Evolutionary conservation across 2,329 filamentous ascomycete species (phyloP).

Genomic region (Pseudodiploospora longispora): DNA sequence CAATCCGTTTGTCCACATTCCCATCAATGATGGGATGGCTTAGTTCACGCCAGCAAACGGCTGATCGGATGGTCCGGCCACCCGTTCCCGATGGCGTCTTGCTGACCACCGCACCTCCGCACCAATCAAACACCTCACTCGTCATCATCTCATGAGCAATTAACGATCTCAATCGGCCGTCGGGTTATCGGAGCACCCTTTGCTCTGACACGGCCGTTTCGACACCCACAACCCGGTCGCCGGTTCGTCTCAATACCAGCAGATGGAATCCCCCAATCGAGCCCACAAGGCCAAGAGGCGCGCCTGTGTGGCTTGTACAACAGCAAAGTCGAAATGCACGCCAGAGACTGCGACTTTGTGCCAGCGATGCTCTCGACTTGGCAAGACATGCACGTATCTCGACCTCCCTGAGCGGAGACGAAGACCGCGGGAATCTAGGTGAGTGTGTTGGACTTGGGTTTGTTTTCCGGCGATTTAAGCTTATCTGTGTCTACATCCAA

Average conservation of each 20-base stretch:
- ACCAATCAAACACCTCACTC: not conserved
- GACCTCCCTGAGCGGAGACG: slow-evolving; percentile 7
- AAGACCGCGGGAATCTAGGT: slow-evolving; percentile 1
- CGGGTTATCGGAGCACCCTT: not conserved
- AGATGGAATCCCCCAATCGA: not conserved
- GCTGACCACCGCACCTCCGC: not conserved
- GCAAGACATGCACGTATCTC: slow-evolving; percentile 7
- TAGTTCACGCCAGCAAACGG: not conserved
- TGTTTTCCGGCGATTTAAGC: not conserved
- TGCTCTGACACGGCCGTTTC: slow-evolving; percentile 2
- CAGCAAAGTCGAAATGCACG: slow-evolving; percentile 6
- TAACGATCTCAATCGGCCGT: not conserved
- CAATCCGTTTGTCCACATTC: not conserved
- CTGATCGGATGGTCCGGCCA: not conserved
- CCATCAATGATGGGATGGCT: not conserved
- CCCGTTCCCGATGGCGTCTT: not conserved
- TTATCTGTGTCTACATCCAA: too few species aligned
- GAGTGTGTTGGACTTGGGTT: not conserved
- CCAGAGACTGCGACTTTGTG: slow-evolving; percentile 4
- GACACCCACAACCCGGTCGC: not conserved
- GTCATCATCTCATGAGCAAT: slow-evolving; percentile 3
- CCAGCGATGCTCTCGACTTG: slow-evolving; percentile 6
- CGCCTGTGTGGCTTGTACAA: slow-evolving; percentile 9
- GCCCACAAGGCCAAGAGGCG: slow-evolving; percentile 2
- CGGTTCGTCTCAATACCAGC: not conserved